phyloP scores from a whole-genome alignment of 495 filamentous ascomycete genomes.

The Penicillium daleae region DNA sequence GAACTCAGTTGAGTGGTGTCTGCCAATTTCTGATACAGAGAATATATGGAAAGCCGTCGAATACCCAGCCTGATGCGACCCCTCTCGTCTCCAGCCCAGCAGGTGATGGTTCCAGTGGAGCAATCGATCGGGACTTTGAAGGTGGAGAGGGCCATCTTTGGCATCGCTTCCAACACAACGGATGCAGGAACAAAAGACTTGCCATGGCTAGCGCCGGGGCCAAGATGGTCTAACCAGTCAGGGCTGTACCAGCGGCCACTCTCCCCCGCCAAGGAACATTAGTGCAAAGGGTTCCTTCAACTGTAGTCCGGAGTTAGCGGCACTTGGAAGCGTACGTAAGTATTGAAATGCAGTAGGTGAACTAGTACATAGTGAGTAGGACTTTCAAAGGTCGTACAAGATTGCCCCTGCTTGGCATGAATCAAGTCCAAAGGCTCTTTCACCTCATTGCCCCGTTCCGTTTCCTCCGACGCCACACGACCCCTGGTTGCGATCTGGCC shows the following conservation, averaged over 20 bases:
- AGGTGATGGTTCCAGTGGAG: not conserved
- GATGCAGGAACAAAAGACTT: slow-evolving; percentile 12
- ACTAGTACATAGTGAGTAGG: not conserved
- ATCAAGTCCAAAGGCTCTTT: not conserved
- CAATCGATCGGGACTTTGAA: not conserved
- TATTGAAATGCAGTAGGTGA: not conserved
- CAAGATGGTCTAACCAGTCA: slow-evolving; percentile 3
- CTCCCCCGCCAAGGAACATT: not conserved
- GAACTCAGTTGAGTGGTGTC: not conserved
- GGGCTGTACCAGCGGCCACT: not conserved
- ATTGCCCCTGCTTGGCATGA: not conserved
- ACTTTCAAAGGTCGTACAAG: not conserved
- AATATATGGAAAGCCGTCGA: not conserved
- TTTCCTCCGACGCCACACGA: not conserved
- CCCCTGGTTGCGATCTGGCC: not conserved
- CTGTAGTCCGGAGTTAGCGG: too few relatives aligned
- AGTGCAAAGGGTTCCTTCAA: not conserved
- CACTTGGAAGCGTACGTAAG: too few relatives aligned
- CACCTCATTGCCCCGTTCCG: not conserved
- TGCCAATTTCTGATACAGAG: not conserved
- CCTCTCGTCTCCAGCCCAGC: not conserved
- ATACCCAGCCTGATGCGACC: not conserved
- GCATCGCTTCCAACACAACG: not conserved
- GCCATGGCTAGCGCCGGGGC: not conserved
- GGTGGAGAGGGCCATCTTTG: slow-evolving; percentile 1